A percentile compares a stretch with the other conserved stretches of the same genome.
phyloP scores from a whole-genome alignment of 2,329 filamentous ascomycete species.

The Cladorrhinum sp. region DNA sequence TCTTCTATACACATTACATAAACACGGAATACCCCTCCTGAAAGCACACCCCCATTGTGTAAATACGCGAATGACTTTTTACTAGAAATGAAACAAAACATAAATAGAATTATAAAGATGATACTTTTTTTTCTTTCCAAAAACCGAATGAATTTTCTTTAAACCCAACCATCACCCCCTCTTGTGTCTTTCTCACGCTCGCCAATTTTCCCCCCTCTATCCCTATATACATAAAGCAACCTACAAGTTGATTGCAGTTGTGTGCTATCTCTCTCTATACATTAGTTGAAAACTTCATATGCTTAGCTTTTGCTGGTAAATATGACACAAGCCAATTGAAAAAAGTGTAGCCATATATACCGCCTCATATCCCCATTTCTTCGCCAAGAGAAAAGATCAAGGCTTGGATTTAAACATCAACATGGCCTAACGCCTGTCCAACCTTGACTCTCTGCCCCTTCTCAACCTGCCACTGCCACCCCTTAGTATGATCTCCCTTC shows the following conservation, averaged over 20 bases:
- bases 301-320: neutral
- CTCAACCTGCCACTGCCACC: conserved; percentile 83
- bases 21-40: no score
- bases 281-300: conserved; percentile 9
- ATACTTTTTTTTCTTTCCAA: neutral
- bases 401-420: conserved; percentile 43
- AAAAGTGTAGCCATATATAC: neutral
- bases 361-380: neutral
- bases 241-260: conserved; percentile 7
- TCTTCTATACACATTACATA: neutral
- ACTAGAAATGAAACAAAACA: neutral
- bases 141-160: neutral
- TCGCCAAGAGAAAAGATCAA: neutral
- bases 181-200: neutral
- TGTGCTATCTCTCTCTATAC: conserved; percentile 1
- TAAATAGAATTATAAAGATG: neutral
- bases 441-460: conserved; percentile 87
- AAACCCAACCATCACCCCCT: neutral
- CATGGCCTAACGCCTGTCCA: conserved; percentile 78
- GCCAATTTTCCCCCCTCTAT: neutral
- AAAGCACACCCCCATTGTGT: no score
- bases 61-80: no score
- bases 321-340: neutral
- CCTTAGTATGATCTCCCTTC: conserved; percentile 55
- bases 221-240: neutral